A percentile compares a stretch with the other conserved stretches of the same genome.
These are phyloP conservation scores for Lactuca sativa DNA, from an alignment of 129 eudicot genomes.

Conservation along the genomic window DNA sequence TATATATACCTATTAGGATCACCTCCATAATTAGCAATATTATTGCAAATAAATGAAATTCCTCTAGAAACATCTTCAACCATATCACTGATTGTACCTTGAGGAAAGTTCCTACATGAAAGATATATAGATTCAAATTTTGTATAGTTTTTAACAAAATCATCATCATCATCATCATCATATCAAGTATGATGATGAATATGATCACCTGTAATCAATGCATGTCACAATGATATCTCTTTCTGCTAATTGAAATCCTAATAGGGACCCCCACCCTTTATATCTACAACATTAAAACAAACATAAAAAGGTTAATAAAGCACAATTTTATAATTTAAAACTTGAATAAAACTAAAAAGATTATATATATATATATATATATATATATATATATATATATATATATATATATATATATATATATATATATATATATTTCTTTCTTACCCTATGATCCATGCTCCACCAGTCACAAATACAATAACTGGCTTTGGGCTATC, in stretches of 20 bases:
- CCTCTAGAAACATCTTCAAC: constrained; percentile 83
- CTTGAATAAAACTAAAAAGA: not conserved
- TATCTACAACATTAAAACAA: constrained; percentile 50
- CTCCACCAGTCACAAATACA: constrained; percentile 94
- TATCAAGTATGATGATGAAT: not conserved
- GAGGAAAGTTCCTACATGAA: constrained; percentile 88
- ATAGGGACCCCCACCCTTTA: constrained; percentile 97
- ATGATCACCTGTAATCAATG: constrained; percentile 77
- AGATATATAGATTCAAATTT: not conserved
- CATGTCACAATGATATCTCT: constrained; percentile 89
- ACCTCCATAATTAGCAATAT: constrained; percentile 69
- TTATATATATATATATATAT: no score
- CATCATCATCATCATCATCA: not conserved
- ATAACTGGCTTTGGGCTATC: constrained; percentile 80
- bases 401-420: no score
- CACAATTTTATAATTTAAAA: not conserved
- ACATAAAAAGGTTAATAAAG: constrained; percentile 7
- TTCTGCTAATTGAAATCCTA: constrained; percentile 87
- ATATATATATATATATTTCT: no score
- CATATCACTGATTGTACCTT: constrained; percentile 96
- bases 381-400: no score
- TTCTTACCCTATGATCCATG: constrained; percentile 97
- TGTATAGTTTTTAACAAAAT: not conserved
- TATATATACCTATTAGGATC: constrained; percentile 72
- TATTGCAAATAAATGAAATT: constrained; percentile 73